Conservation (phyloP, 441 rosid species). For the Euphorbia corollata region DNA sequence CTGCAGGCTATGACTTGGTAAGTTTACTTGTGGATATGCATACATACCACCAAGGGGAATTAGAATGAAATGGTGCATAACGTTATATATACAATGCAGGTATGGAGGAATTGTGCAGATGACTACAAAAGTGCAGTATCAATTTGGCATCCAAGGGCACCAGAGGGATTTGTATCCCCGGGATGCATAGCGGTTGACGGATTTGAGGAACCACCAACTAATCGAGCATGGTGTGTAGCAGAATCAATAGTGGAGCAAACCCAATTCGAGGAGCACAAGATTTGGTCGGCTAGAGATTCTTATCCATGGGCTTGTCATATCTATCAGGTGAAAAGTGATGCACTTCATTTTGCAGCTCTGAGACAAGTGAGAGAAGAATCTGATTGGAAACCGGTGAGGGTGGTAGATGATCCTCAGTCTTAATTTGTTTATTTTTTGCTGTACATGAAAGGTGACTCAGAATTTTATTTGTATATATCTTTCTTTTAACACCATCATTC, state of each 20-base stretch:
- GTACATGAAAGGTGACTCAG: background rate
- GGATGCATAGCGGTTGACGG: constrained; percentile 68
- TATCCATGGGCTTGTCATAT: constrained; percentile 93
- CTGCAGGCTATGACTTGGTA: constrained; percentile 91
- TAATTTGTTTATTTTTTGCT: background rate
- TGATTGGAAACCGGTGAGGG: constrained; percentile 74
- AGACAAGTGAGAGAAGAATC: constrained; percentile 69
- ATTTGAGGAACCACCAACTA: constrained; percentile 62
- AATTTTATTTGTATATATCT: no score
- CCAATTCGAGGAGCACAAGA: constrained; percentile 78
- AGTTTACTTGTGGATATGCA: constrained; percentile 21
- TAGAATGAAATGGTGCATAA: background rate
- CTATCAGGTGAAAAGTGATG: constrained; percentile 80
- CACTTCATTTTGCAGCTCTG: constrained; percentile 82
- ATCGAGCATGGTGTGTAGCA: constrained; percentile 55
- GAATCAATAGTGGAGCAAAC: constrained; percentile 63
- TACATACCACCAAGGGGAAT: background rate
- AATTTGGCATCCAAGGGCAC: constrained; percentile 92
- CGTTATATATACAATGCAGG: constrained; percentile 37
- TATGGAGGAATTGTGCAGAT: constrained; percentile 88
- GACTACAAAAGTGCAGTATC: constrained; percentile 68
- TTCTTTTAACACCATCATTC: background rate
- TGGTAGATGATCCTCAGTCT: constrained; percentile 41
- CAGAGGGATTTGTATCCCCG: constrained; percentile 65
- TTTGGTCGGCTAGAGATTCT: constrained; percentile 79